phyloP scores from a whole-genome alignment of 75 land plant genomes.

The Sequoiadendron giganteum region DNA sequence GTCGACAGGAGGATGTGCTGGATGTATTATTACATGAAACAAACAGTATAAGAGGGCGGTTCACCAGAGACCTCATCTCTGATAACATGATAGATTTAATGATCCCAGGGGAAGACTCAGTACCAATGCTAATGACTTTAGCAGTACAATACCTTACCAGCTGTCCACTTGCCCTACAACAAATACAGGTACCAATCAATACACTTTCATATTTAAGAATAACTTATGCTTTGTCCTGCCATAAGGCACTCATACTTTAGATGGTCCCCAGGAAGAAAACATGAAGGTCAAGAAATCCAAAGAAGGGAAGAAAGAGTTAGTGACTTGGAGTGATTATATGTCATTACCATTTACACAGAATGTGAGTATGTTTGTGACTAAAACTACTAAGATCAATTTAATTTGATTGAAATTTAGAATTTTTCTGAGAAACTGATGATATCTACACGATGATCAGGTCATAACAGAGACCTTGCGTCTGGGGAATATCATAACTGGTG shows the following conservation, averaged over 20 bases:
- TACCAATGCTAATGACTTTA: conserved; percentile 57
- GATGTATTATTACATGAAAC: conserved; percentile 36
- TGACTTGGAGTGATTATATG: conserved; percentile 73
- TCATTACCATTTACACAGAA: conserved; percentile 73
- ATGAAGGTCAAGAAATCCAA: conserved; percentile 56
- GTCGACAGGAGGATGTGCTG: conserved; percentile 23
- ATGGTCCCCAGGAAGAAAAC: conserved; percentile 47
- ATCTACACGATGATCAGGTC: conserved; percentile 42
- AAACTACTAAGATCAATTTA: background rate
- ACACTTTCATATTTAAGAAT: background rate
- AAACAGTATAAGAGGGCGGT: conserved; percentile 2
- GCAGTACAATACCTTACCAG: conserved; percentile 58
- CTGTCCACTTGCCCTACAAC: conserved; percentile 40
- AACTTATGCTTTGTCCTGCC: background rate
- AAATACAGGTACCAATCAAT: conserved; percentile 35
- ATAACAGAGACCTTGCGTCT: conserved; percentile 80
- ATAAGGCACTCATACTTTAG: background rate
- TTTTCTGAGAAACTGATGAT: background rate
- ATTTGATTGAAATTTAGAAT: background rate
- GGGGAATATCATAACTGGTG: conserved; percentile 67
- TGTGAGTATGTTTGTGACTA: conserved; percentile 30
- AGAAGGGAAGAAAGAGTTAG: conserved; percentile 17
- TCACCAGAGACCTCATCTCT: conserved; percentile 41
- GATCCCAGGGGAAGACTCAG: conserved; percentile 70
- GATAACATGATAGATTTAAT: conserved; percentile 62